Evolutionary conservation across 2,329 filamentous ascomycete genomes (phyloP).

Genomic region (Didymella sp.): DNA sequence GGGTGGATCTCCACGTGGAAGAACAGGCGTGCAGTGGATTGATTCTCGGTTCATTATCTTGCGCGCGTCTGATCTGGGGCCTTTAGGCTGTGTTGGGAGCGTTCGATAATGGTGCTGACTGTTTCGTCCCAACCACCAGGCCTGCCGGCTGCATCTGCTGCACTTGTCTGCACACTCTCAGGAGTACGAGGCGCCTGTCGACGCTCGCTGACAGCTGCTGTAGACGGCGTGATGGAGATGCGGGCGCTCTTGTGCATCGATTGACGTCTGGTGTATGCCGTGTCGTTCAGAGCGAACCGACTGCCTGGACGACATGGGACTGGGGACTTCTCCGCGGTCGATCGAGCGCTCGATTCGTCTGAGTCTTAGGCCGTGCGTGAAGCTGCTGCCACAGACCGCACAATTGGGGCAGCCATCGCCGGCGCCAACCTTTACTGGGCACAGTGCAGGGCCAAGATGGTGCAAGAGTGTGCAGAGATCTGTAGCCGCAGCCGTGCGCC

Average conservation of each 20-base stretch:
- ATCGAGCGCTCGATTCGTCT: constrained; percentile 33
- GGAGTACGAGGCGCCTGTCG: constrained; percentile 37
- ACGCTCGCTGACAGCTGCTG: constrained; percentile 37
- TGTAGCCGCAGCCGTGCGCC: constrained; percentile 36
- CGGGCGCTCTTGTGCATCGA: constrained; percentile 26
- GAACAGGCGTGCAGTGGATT: constrained; percentile 22
- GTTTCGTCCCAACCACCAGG: constrained; percentile 16
- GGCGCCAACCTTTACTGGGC: constrained; percentile 29
- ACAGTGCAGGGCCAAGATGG: constrained; percentile 24
- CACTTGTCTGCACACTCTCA: constrained; percentile 1
- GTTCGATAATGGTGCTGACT: constrained; percentile 18
- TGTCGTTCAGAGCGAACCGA: constrained; percentile 34
- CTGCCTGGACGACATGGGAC: constrained; percentile 39
- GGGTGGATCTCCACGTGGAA: constrained; percentile 47
- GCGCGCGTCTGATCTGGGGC: constrained; percentile 31
- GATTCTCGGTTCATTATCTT: constrained; percentile 23
- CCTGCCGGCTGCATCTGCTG: constrained; percentile 10
- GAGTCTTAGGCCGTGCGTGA: constrained; percentile 30
- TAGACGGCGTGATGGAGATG: constrained; percentile 14
- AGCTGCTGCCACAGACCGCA: constrained; percentile 32
- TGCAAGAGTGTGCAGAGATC: constrained; percentile 32
- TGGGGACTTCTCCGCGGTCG: constrained; percentile 36
- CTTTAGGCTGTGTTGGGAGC: constrained; percentile 11
- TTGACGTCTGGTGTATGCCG: constrained; percentile 20
- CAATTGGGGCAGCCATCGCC: constrained; percentile 35